Evolutionary conservation across 768 basidiomycete species (phyloP).

Genomic region (Clitopilus hobsonii): DNA sequence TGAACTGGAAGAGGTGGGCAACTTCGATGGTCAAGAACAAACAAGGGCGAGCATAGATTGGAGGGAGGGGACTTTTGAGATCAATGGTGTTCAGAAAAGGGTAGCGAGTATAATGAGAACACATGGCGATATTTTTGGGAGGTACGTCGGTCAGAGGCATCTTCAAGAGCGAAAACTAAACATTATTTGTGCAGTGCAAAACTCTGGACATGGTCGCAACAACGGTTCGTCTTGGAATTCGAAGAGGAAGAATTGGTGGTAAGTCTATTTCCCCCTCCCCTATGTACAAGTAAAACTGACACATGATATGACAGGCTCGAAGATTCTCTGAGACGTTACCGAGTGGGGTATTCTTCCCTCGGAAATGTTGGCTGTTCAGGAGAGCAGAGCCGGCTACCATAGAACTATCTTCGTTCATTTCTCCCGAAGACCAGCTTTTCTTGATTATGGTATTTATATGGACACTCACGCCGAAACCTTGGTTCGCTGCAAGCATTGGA

Average conservation of each 20-base stretch:
- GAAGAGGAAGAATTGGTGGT: not conserved
- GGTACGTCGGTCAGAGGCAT: not conserved
- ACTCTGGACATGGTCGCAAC: not conserved
- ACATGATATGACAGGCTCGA: not conserved
- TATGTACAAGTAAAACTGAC: not conserved
- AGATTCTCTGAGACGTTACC: not conserved
- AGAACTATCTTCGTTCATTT: not conserved
- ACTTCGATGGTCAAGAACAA: not conserved
- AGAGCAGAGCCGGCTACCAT: not conserved
- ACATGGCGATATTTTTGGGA: not conserved
- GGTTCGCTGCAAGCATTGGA: not conserved
- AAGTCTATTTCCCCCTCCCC: not conserved
- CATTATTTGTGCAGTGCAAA: not conserved
- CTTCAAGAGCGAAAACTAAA: not conserved
- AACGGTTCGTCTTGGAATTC: not conserved
- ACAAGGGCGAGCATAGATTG: not conserved
- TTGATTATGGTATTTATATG: not conserved
- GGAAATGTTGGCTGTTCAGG: not conserved
- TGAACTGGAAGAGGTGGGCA: not conserved
- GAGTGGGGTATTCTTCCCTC: not conserved
- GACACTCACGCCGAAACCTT: not conserved
- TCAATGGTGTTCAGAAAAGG: not conserved
- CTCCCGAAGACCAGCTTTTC: not conserved
- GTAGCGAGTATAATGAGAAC: not conserved
- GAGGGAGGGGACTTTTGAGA: not conserved